Conservation (phyloP, 345 rosid species). For the Erodium maritimum region DNA sequence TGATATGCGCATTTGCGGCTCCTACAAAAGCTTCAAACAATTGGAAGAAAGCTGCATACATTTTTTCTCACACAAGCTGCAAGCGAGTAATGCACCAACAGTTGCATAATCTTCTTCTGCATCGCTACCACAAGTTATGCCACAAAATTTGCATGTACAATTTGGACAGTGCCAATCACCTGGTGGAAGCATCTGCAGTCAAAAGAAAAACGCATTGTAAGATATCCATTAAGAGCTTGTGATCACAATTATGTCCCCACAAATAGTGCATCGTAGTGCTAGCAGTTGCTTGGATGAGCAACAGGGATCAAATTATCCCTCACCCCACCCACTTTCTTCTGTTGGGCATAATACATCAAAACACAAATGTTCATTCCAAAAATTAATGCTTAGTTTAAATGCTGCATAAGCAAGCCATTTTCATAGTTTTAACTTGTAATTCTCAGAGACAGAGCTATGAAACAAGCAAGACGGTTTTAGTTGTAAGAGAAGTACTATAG, state of each 20-base stretch:
- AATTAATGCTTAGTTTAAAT: too few species aligned
- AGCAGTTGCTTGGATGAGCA: not conserved
- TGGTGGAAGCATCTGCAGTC: slow-evolving; percentile 62
- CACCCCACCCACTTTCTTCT: too few species aligned
- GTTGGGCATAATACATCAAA: too few species aligned
- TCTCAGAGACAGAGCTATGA: too few species aligned
- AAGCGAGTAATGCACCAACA: slow-evolving; percentile 19
- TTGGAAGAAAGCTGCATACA: slow-evolving; percentile 32
- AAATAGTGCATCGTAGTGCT: not conserved
- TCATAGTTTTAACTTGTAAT: too few species aligned
- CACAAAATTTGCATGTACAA: slow-evolving; percentile 90
- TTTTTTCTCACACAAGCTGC: slow-evolving; percentile 76
- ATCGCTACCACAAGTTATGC: slow-evolving; percentile 27
- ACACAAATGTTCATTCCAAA: too few species aligned
- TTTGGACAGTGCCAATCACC: slow-evolving; percentile 95
- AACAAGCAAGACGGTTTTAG: too few species aligned
- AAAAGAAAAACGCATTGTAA: slow-evolving; percentile 1
- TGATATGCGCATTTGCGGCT: slow-evolving; percentile 1
- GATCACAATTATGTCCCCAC: too few species aligned
- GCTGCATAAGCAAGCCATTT: too few species aligned
- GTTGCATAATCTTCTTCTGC: slow-evolving; percentile 21
- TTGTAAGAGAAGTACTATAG: too few species aligned
- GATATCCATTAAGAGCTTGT: not conserved
- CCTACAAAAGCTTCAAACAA: slow-evolving; percentile 3
- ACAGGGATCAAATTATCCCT: not conserved